Evolutionary conservation across 2,329 filamentous ascomycete genomes (phyloP), one percentile per base, ranked within the genome.

Genomic region (Alternaria longipes): DNA sequence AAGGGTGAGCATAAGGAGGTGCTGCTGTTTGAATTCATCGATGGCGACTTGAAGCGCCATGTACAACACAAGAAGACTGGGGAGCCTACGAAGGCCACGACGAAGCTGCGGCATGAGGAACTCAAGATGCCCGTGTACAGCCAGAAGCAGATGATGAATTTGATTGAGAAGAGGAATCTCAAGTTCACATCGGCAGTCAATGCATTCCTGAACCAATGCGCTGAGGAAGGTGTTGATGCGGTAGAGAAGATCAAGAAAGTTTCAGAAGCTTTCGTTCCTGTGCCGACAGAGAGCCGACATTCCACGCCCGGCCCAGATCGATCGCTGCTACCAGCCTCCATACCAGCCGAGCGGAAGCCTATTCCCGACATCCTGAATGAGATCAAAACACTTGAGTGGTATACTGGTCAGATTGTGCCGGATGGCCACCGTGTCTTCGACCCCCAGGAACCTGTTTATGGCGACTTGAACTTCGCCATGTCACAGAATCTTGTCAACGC

Each of bases 401-500:
- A 99, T 73, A 91, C 89, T 5, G 90, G 90, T 0, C 95, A 99
- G 79, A 93, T 99, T 65, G 94, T 98, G 1, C 93, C 94, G 0
- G 91, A 97, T 68, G 95, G 95, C 0, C 93, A 97, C 81, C 87
- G 94, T 34, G 91, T 97, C 0, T 96, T 97, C 71, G 93, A 97
- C 67, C 87, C 91, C 2, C 94, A 97, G 71, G 87, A 90, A 66
- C 84, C 94, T 0, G 86, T 94, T 0, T 93, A 91, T 71, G 94
- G 93, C 1, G 91, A 97, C 42, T 84, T 99, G 50, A 86, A 91
- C 28, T 99, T 98, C 73, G 82, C 90, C 18, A 84, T 99, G 8
- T 97, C 93, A 54, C 95, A 99, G 75, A 87, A 91, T 65, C 81
- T 99, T 51, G 94, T 99, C n/a, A 97, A 99, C 76, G 94, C 95